Evolutionary conservation across 495 filamentous ascomycete species (phyloP).

Genomic region (Aspergillus steynii): DNA sequence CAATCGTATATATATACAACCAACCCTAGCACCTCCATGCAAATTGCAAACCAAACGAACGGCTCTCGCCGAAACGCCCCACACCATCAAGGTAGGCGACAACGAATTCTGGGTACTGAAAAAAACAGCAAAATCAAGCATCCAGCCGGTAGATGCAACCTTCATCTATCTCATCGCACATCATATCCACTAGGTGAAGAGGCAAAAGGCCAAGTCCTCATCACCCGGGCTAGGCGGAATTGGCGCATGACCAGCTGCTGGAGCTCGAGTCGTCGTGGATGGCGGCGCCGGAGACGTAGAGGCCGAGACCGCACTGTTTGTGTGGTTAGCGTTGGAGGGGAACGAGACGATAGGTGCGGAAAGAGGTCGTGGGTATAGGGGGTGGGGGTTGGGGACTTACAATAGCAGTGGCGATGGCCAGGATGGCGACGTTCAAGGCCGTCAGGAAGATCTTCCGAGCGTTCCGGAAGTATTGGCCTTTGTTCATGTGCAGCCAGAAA

Average conservation of each 20-base stretch:
- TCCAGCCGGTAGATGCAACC: neutral
- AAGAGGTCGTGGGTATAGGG: neutral
- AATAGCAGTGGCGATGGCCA: conserved; percentile 37
- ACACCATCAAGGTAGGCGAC: neutral
- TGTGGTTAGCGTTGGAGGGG: conserved; percentile 7
- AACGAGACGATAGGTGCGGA: too few species aligned
- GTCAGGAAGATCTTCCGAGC: conserved; percentile 33
- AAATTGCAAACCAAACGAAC: neutral
- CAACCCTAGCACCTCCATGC: neutral
- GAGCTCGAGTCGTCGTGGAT: conserved; percentile 33
- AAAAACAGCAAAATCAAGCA: neutral
- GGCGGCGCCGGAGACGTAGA: conserved; percentile 39
- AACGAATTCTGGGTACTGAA: neutral
- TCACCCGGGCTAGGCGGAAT: conserved; percentile 7
- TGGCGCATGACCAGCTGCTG: conserved; percentile 39
- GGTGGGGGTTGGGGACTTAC: conserved; percentile 23
- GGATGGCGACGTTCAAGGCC: conserved; percentile 31
- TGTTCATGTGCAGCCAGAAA: conserved; percentile 45
- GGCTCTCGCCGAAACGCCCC: neutral
- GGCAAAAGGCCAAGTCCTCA: neutral
- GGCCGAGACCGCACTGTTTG: conserved; percentile 38
- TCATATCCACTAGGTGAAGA: neutral
- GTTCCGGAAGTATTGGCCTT: conserved; percentile 31
- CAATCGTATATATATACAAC: neutral
- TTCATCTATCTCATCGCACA: neutral